These are phyloP conservation scores for Sindora glabra DNA, from an alignment of 306 rosid genomes.

Conservation along the genomic window DNA sequence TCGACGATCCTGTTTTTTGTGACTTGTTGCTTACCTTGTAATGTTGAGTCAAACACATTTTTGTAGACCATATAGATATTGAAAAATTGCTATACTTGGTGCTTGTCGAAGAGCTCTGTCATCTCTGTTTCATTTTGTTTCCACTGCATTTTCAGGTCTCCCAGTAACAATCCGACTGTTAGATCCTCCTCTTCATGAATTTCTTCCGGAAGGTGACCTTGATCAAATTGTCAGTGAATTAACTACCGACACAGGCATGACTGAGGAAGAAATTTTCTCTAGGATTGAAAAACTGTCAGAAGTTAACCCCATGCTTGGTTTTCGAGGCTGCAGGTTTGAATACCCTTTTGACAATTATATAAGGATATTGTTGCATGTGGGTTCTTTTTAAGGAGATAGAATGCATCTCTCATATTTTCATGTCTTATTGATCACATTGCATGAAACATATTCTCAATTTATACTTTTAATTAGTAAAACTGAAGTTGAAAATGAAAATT, in stretches of 20 bases:
- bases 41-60: too few species aligned
- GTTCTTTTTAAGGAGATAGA: too few species aligned
- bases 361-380: too few species aligned
- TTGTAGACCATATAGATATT: too few species aligned
- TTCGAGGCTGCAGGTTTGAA: slow-evolving; percentile 92
- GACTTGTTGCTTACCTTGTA: too few species aligned
- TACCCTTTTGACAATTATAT: slow-evolving; percentile 1
- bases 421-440: too few species aligned
- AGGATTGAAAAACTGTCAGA: slow-evolving; percentile 87
- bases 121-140: not conserved
- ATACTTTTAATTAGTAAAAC: too few species aligned
- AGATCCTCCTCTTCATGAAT: slow-evolving; percentile 99
- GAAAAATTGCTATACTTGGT: too few species aligned
- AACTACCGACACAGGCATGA: slow-evolving; percentile 79
- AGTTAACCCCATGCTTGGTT: slow-evolving; percentile 99
- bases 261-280: slow-evolving; percentile 76
- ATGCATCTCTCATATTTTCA: too few species aligned
- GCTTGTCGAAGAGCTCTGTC: not conserved
- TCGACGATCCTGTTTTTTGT: too few species aligned
- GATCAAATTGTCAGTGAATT: slow-evolving; percentile 72
- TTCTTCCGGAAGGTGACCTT: slow-evolving; percentile 97
- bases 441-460: too few species aligned
- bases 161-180: slow-evolving; percentile 92
- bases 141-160: slow-evolving; percentile 42
- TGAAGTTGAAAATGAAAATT: too few species aligned